phyloP scores from a whole-genome alignment of 257 asterid genomes.

The Solanum bulbocastanum region DNA sequence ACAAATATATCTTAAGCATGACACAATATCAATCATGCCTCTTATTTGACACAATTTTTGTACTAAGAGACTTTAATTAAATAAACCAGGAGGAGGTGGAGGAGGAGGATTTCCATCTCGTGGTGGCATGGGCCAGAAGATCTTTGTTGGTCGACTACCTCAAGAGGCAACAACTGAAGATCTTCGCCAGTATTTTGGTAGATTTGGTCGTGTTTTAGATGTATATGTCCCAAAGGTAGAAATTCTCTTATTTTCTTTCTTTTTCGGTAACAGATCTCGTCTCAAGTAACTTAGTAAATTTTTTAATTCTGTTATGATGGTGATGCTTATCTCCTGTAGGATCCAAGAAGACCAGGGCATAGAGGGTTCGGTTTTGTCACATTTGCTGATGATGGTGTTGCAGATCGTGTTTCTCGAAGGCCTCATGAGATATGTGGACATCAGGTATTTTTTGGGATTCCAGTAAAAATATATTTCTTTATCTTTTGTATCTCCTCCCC shows the following conservation, averaged over 20 bases:
- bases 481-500: background rate
- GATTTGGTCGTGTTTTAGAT: constrained; percentile 92
- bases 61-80: background rate
- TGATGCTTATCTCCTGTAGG: constrained; percentile 36
- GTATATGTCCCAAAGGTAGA: constrained; percentile 94
- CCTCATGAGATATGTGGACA: constrained; percentile 98
- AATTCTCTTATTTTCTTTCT: background rate
- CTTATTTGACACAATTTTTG: background rate
- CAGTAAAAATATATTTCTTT: background rate
- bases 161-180: constrained; percentile 95
- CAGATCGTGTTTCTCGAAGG: constrained; percentile 95
- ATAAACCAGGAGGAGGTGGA: constrained; percentile 37
- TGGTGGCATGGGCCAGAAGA: constrained; percentile 90
- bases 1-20: background rate
- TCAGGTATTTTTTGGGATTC: constrained; percentile 38
- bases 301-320: background rate
- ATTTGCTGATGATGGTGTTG: constrained; percentile 96
- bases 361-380: constrained; percentile 99
- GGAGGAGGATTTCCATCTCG: constrained; percentile 34
- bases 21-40: background rate
- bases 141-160: constrained; percentile 97
- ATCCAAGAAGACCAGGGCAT: constrained; percentile 94
- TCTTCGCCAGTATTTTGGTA: constrained; percentile 90
- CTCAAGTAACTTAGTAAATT: background rate
- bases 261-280: background rate